Conservation (phyloP, 1,139 yeast species). For the Nakaseomyces glabratus region DNA sequence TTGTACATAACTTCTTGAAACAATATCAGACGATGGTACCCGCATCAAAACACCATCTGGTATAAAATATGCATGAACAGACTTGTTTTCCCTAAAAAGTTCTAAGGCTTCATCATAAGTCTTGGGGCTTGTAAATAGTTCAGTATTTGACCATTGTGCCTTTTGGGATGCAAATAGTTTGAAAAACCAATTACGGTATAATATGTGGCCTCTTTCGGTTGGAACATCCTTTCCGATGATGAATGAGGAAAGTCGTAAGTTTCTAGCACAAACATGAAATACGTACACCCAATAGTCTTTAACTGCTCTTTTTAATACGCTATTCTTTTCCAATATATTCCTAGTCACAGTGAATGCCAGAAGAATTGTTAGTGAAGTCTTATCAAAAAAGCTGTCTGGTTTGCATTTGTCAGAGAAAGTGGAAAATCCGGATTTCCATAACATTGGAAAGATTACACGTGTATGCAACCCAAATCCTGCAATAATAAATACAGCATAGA, state of each 20-base stretch:
- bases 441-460: constrained; percentile 35
- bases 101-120: constrained; percentile 40
- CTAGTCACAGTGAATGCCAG: constrained; percentile 14
- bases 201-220: constrained; percentile 63
- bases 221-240: constrained; percentile 61
- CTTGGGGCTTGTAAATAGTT: constrained; percentile 48
- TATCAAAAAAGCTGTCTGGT: constrained; percentile 8
- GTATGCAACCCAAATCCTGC: constrained; percentile 59
- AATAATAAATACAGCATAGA: constrained; percentile 64
- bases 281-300: constrained; percentile 54
- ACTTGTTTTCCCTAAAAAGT: constrained; percentile 37
- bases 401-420: constrained; percentile 17
- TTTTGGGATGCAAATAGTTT: constrained; percentile 31
- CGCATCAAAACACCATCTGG: constrained; percentile 77
- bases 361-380: constrained; percentile 9
- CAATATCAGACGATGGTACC: constrained; percentile 77
- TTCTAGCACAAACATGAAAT: constrained; percentile 48
- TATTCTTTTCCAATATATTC: constrained; percentile 21
- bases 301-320: constrained; percentile 31
- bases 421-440: constrained; percentile 23
- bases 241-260: constrained; percentile 68
- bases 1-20: constrained; percentile 54
- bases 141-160: constrained; percentile 41
- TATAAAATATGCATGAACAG: constrained; percentile 45
- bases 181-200: constrained; percentile 46